Percentiles rank a stretch among this genome's conserved stretches.
Evolutionary conservation across 352 stramenopile species (phyloP).

Genomic region (Pythium insidiosum): DNA sequence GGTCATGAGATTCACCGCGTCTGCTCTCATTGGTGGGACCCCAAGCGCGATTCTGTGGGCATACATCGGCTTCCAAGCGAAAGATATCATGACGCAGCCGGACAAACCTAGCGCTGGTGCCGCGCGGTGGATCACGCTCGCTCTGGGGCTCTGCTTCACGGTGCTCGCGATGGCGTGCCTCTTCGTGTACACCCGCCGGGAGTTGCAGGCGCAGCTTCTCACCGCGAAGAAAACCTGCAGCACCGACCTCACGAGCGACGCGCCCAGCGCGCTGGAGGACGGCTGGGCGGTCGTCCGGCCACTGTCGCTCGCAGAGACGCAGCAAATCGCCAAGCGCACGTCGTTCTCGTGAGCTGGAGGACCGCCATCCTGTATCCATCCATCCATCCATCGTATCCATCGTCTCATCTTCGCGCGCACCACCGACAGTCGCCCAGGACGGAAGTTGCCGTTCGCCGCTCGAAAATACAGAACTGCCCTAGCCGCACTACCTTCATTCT

Average conservation of each 20-base stretch:
- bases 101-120: constrained; percentile 5
- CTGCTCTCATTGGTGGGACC: constrained; percentile 41
- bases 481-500: no score
- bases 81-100: constrained; percentile 23
- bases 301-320: constrained; percentile 5
- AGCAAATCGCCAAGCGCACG: constrained; percentile 11
- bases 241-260: no score
- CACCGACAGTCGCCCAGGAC: no score
- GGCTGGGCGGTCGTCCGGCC: constrained; percentile 11
- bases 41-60: constrained; percentile 54
- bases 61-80: constrained; percentile 53
- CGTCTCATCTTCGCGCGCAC: no score
- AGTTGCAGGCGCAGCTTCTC: constrained; percentile 12
- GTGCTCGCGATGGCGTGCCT: constrained; percentile 17
- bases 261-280: no score
- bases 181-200: constrained; percentile 17
- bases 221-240: neutral
- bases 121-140: constrained; percentile 14
- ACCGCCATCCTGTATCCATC: no score
- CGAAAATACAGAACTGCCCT: no score
- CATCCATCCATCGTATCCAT: no score
- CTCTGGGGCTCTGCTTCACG: constrained; percentile 10
- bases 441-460: no score
- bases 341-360: constrained; percentile 10
- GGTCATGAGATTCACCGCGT: constrained; percentile 39